These are phyloP conservation scores for Globisporangium radiosum DNA, from an alignment of 352 stramenopile species.

Conservation along the genomic window DNA sequence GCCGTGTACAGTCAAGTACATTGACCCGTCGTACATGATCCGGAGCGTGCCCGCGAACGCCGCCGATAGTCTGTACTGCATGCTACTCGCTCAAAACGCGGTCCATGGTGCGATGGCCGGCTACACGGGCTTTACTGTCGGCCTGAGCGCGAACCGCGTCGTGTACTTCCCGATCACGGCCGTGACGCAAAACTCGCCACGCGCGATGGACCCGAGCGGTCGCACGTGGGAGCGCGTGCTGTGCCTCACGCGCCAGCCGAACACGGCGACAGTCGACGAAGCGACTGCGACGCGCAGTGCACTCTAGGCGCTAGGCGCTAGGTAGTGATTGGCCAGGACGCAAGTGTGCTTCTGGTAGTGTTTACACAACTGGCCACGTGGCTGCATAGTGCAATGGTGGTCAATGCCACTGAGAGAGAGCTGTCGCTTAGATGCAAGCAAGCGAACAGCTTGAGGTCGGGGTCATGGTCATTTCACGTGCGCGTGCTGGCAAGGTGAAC, in stretches of 20 bases:
- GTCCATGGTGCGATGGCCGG: slow-evolving; percentile 97
- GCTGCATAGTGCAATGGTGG: no score
- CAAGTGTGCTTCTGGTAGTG: no score
- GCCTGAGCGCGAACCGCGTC: slow-evolving; percentile 95
- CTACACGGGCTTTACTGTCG: slow-evolving; percentile 97
- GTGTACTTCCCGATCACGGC: slow-evolving; percentile 15
- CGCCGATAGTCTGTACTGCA: slow-evolving; percentile 13
- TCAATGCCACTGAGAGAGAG: no score
- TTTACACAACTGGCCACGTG: no score
- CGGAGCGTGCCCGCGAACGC: slow-evolving; percentile 29
- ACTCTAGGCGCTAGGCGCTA: no score
- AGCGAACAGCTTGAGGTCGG: no score
- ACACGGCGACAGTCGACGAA: slow-evolving; percentile 38
- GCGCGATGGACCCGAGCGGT: slow-evolving; percentile 80
- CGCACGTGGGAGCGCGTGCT: slow-evolving; percentile 26
- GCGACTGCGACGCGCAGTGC: no score
- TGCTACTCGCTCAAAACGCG: slow-evolving; percentile 96
- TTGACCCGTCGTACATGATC: slow-evolving; percentile 98
- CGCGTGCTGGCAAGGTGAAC: no score
- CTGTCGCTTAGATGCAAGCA: no score
- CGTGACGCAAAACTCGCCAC: slow-evolving; percentile 81
- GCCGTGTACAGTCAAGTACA: slow-evolving; percentile 94
- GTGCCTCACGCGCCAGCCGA: slow-evolving; percentile 92
- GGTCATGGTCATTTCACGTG: no score
- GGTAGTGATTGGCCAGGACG: no score